A percentile compares a stretch with the other conserved stretches of the same genome.
Evolutionary conservation across 768 basidiomycete genomes (phyloP).

Genomic region (Hydnomerulius pinastri): DNA sequence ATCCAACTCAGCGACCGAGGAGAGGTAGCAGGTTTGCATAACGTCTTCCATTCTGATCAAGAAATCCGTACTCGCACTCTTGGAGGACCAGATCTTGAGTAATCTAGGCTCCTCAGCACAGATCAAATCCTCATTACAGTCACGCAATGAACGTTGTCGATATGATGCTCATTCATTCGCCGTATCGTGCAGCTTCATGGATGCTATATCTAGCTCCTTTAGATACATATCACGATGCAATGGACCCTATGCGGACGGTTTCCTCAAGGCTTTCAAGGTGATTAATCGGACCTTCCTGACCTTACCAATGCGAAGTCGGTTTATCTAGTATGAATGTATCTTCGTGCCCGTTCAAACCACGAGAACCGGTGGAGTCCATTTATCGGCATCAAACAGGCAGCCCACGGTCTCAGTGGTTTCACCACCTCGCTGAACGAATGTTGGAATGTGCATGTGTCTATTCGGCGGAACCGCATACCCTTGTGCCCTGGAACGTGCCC

Average conservation of each 20-base stretch:
- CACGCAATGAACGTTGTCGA: conserved; percentile 16
- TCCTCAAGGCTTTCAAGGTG: conserved; percentile 15
- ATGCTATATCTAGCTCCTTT: conserved; percentile 16
- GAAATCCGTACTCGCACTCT: not conserved
- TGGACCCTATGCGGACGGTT: conserved; percentile 22
- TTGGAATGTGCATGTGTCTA: not conserved
- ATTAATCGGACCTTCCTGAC: not conserved
- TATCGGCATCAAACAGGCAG: not conserved
- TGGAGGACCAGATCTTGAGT: conserved; percentile 22
- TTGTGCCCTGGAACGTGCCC: conserved; percentile 33
- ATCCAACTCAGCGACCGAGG: not conserved
- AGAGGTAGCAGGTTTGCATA: not conserved
- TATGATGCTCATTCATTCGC: conserved; percentile 3
- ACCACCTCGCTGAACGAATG: not conserved
- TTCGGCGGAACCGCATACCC: conserved; percentile 19
- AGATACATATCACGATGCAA: conserved; percentile 16
- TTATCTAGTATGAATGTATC: not conserved
- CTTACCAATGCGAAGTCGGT: not conserved
- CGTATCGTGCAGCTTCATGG: not conserved
- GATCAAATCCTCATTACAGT: conserved; percentile 6
- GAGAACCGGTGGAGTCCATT: not conserved
- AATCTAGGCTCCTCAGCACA: not conserved
- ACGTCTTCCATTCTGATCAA: not conserved
- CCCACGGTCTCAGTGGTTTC: not conserved
- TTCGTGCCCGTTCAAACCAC: not conserved